Evolutionary conservation across 192 early-diverging fungal species (phyloP).

Genomic region (Geranomyces michiganensis): DNA sequence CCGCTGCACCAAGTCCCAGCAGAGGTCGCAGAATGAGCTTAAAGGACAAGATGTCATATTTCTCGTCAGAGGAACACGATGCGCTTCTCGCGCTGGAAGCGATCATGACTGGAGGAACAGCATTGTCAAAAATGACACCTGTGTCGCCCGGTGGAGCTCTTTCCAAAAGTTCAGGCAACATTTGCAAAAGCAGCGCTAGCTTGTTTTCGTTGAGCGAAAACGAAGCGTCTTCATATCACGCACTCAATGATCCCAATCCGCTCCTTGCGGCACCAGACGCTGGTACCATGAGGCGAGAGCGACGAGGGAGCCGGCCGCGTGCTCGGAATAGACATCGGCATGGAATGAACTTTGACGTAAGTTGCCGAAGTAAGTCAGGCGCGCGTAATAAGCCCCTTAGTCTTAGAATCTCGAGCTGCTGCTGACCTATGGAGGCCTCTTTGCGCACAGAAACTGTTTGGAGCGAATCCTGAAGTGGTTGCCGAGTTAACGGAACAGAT

Average conservation of each 20-base stretch:
- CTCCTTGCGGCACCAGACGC: not conserved
- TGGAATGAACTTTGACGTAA: slow-evolving; percentile 50
- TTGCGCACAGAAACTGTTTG: slow-evolving; percentile 43
- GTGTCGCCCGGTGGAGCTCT: not conserved
- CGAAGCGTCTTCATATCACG: not conserved
- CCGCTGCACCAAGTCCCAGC: not conserved
- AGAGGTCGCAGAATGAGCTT: slow-evolving; percentile 28
- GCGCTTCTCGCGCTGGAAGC: slow-evolving; percentile 2
- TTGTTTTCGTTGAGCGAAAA: slow-evolving; percentile 3
- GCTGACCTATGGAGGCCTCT: too few relatives aligned
- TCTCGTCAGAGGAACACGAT: slow-evolving; percentile 35
- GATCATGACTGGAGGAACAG: not conserved
- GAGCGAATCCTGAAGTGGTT: slow-evolving; percentile 38
- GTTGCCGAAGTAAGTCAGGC: not conserved
- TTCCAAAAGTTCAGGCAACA: not conserved
- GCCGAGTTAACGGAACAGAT: slow-evolving; percentile 45
- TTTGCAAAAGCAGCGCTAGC: slow-evolving; percentile 1
- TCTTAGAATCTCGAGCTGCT: too few relatives aligned
- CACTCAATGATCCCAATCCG: not conserved
- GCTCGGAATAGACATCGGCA: slow-evolving; percentile 31
- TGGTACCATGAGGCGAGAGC: not conserved
- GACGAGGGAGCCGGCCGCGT: slow-evolving; percentile 19
- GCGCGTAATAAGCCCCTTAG: not conserved
- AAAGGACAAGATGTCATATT: slow-evolving; percentile 37
- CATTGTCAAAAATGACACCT: not conserved